A percentile compares a stretch with the other conserved stretches of the same genome.
phyloP scores from a whole-genome alignment of 1,284 basidiomycete species.

The Rhodotorula sp. region DNA sequence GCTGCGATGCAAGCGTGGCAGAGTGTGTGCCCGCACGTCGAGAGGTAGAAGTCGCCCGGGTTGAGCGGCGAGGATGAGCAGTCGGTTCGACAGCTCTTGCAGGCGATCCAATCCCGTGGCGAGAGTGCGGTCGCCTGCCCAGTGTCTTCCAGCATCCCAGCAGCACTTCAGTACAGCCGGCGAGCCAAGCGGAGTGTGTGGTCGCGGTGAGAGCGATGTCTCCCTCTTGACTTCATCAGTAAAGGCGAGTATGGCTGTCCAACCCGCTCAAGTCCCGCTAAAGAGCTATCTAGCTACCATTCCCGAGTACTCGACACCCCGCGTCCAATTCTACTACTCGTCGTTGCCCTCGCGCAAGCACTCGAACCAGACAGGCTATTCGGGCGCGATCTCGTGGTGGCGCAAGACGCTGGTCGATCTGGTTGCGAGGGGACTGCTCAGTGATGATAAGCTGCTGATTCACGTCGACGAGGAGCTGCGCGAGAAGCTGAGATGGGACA shows the following conservation, averaged over 20 bases:
- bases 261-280: neutral
- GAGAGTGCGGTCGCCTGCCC: neutral
- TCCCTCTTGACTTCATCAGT: neutral
- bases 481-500: slow-evolving; percentile 36
- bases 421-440: slow-evolving; percentile 25
- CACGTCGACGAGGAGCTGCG: slow-evolving; percentile 33
- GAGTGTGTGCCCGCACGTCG: slow-evolving; percentile 26
- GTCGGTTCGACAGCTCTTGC: slow-evolving; percentile 11
- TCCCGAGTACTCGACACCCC: slow-evolving; percentile 26
- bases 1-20: slow-evolving; percentile 14
- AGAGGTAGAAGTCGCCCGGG: slow-evolving; percentile 13
- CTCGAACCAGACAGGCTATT: slow-evolving; percentile 42
- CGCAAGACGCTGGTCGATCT: slow-evolving; percentile 33
- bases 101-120: slow-evolving; percentile 16
- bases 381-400: slow-evolving; percentile 40
- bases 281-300: slow-evolving; percentile 11
- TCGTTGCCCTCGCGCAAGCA: slow-evolving; percentile 32
- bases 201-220: neutral
- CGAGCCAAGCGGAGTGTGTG: neutral
- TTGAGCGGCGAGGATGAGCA: neutral
- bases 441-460: slow-evolving; percentile 37
- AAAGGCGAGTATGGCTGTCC: neutral
- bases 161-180: neutral
- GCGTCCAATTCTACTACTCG: slow-evolving; percentile 36
- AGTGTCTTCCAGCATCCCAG: neutral